These are phyloP conservation scores for Tubosaeta brunneosetosa DNA, from an alignment of 768 basidiomycete species.

Conservation along the genomic window DNA sequence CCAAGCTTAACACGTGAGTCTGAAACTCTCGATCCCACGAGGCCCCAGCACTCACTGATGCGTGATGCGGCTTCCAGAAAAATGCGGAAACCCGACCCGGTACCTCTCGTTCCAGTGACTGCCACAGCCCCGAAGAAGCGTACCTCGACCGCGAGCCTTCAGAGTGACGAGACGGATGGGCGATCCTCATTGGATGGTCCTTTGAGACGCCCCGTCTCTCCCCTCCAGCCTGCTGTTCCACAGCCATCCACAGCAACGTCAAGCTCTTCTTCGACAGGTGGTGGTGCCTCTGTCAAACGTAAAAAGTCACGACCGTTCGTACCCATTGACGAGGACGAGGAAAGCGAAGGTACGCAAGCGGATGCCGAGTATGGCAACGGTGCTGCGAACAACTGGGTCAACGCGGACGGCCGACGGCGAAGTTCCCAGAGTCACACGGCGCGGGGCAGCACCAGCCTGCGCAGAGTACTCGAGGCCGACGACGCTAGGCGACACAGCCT, in stretches of 20 bases:
- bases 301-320: conserved; percentile 52
- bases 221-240: conserved; percentile 30
- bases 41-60: conserved; percentile 6
- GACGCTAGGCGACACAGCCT: conserved; percentile 65
- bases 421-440: conserved; percentile 23
- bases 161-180: conserved; percentile 37
- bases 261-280: conserved; percentile 25
- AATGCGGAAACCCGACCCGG: conserved; percentile 81
- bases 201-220: conserved; percentile 30
- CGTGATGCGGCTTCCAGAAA: conserved; percentile 45
- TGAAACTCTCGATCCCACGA: background rate
- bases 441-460: conserved; percentile 24
- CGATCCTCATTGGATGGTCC: conserved; percentile 37
- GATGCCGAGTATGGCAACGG: conserved; percentile 59
- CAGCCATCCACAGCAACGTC: conserved; percentile 36
- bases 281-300: conserved; percentile 35
- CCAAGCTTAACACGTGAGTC: conserved; percentile 81
- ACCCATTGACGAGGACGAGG: conserved; percentile 45
- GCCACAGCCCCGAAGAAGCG: conserved; percentile 40
- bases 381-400: conserved; percentile 41
- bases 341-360: conserved; percentile 67
- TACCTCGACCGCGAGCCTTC: conserved; percentile 29
- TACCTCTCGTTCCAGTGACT: conserved; percentile 33
- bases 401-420: conserved; percentile 54
- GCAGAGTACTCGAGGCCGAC: conserved; percentile 37